Base-by-base conservation (phyloP, 768 basidiomycete species). In the Nidularia sp. region DNA sequence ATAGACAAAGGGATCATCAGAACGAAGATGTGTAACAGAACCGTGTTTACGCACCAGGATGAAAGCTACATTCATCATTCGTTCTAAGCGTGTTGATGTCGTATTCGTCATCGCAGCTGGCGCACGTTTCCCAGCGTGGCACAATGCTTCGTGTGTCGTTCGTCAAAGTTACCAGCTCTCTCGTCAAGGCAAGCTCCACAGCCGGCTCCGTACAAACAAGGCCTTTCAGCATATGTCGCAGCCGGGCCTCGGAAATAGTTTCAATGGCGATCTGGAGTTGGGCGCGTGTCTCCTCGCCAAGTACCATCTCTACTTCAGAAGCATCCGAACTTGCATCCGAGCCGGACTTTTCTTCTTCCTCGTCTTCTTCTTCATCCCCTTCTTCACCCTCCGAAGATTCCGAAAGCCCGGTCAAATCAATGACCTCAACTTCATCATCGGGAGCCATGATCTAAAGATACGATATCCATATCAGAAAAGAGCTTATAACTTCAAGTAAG, bases 101-200 rank as follows among this genome's bases (percentile, higher is more conserved):
- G 54, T 70, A 80, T 47, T 79, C 75, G 49, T 72, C 70, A 15
- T 69, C 63, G 55, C 81, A 83, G 53, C 76, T 75, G 5, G 53
- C 63, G 57, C 81, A 81, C 4, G 58, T 65, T 47, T 76, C 73
- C 75, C 76, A 80, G 31, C 76, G 72, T 10, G 74, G 66, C 9
- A 74, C 62, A 12, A 75, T 57, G 35, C 65, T 66, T 31, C 62
- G 64, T 39, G 63, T 69, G 35, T 67, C 65, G 35, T 68, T 60
- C 54, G 68, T 66, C 49, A 71, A 58, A 1, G 73, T 71, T 35
- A 81, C 65, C 25, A 83, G 64, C 56, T 78, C 74, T 53, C 64
- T 61, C 10, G 71, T 72, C 10, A 80, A 58, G 4, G 73, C 70
- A 47, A 69, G 68, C 53, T 77, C 73, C 35, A 78, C 68, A 18